Evolutionary conservation across 2,329 filamentous ascomycete genomes (phyloP), one percentile per base, ranked within the genome.

Genomic region (Fonsecaea monophora): DNA sequence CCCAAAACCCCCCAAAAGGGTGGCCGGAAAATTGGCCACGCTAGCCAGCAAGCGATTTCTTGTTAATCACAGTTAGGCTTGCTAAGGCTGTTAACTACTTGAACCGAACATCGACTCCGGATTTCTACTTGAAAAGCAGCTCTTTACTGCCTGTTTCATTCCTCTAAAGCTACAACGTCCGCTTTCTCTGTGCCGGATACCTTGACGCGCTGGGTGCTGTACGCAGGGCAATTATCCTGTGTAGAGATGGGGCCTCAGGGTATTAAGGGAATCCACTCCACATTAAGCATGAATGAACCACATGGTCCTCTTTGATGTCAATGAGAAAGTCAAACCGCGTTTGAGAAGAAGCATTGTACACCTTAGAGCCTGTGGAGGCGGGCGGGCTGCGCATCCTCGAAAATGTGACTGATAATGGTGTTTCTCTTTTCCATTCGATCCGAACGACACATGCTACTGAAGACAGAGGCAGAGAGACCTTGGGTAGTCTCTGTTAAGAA

Each of bases 1-100:
- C 18, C 45, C 18, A 50, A 50, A 45, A 45, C 40, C 21, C 45
- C 45, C 45, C 45, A 50, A 50, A 50, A 50, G 45, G 45, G 45
- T 50, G 45, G 45, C 45, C 45, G 45, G 45, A 50, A 50, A 50
- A 50, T 50, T 50, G 45, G 45, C 45, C 25, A 50, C 45, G 45
- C 45, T 50, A 50, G 21, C 45, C 45, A 50, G 45, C 45, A 50
- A 30, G 45, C 45, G 45, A 50, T 50, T 50, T 50, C 45, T 50
- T 50, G 45, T 50, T 10, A 50, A 50, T 25, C 45, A 50, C 21
- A 30, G 25, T 8, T 18, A 25, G 45, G 45, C 45, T 50, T 50
- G 45, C 45, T 50, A 50, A 21, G 45, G 18, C 40, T 45, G 40
- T 48, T 48, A 8, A 21, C 42, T 21, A 21, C 42, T 21, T 48